Percentiles rank a stretch among this genome's conserved stretches.
These are phyloP conservation scores for Fusarium stilboides DNA, from an alignment of 2,329 filamentous ascomycete species.

Conservation along the genomic window DNA sequence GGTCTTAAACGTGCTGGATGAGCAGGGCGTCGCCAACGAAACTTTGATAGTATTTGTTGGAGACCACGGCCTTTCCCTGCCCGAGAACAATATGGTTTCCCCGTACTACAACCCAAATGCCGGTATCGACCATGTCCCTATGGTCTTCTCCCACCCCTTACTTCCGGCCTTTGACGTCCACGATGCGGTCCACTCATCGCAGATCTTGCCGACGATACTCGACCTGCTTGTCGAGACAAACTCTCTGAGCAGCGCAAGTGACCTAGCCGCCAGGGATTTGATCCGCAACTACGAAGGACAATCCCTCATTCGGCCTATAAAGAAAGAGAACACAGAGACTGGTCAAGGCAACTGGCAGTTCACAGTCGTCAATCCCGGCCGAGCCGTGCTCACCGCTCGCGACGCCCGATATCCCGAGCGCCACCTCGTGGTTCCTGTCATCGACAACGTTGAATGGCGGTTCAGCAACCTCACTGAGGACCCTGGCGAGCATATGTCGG, in stretches of 20 bases:
- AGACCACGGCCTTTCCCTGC: constrained; percentile 53
- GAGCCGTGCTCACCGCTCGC: constrained; percentile 51
- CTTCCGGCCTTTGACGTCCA: constrained; percentile 49
- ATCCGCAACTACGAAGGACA: constrained; percentile 52
- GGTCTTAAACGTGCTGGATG: constrained; percentile 50
- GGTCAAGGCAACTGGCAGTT: constrained; percentile 53
- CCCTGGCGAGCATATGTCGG: constrained; percentile 42
- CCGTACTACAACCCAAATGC: constrained; percentile 53
- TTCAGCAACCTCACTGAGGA: constrained; percentile 50
- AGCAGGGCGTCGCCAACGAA: constrained; percentile 52
- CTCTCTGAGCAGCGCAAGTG: constrained; percentile 44
- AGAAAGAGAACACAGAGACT: constrained; percentile 11
- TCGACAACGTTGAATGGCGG: constrained; percentile 52
- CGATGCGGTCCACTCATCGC: constrained; percentile 48
- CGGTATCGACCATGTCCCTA: constrained; percentile 49
- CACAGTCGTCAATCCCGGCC: constrained; percentile 52
- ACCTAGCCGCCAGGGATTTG: constrained; percentile 42
- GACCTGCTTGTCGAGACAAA: constrained; percentile 51
- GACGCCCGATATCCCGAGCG: constrained; percentile 51
- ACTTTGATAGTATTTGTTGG: constrained; percentile 53
- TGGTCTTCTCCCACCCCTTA: constrained; percentile 51
- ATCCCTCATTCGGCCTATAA: constrained; percentile 48
- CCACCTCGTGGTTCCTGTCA: constrained; percentile 51
- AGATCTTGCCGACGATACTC: constrained; percentile 52
- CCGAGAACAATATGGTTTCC: constrained; percentile 49